Percentiles rank a stretch among this genome's conserved stretches.
Evolutionary conservation across 2,329 filamentous ascomycete genomes (phyloP).

Genomic region (Colletotrichum magnum): DNA sequence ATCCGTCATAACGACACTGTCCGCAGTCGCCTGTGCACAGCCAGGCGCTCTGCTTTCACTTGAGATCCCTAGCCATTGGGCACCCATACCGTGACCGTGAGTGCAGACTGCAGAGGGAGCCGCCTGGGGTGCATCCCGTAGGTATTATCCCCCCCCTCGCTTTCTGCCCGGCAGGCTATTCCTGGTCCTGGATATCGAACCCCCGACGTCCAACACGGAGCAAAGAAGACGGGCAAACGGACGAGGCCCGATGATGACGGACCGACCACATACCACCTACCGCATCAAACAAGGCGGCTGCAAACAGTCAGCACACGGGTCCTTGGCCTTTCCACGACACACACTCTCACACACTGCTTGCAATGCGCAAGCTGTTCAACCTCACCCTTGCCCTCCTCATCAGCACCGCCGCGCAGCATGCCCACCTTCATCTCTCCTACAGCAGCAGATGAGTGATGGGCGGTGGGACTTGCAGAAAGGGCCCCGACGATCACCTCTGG

Average conservation of each 20-base stretch:
- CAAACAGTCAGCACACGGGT: constrained; percentile 7
- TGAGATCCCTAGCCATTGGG: constrained; percentile 5
- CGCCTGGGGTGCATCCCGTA: constrained; percentile 7
- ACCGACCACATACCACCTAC: background rate
- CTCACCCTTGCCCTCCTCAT: background rate
- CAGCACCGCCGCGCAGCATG: background rate
- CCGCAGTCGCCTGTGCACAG: constrained; percentile 9
- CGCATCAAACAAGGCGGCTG: background rate
- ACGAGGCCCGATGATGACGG: too few relatives aligned
- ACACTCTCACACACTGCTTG: background rate
- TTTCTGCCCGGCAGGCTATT: too few relatives aligned
- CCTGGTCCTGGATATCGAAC: too few relatives aligned
- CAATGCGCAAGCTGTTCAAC: constrained; percentile 16
- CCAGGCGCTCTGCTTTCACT: background rate
- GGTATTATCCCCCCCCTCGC: background rate
- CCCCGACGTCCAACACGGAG: too few relatives aligned
- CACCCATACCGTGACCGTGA: background rate
- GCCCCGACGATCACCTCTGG: too few relatives aligned
- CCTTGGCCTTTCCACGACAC: too few relatives aligned
- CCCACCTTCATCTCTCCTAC: background rate
- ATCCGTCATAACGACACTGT: constrained; percentile 22
- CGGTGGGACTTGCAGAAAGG: constrained; percentile 6
- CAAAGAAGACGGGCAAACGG: too few relatives aligned
- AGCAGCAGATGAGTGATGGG: background rate
- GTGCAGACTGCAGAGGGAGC: background rate